Evolutionary conservation across 192 early-diverging fungal genomes (phyloP).

Genomic region (Coemansia sp.): DNA sequence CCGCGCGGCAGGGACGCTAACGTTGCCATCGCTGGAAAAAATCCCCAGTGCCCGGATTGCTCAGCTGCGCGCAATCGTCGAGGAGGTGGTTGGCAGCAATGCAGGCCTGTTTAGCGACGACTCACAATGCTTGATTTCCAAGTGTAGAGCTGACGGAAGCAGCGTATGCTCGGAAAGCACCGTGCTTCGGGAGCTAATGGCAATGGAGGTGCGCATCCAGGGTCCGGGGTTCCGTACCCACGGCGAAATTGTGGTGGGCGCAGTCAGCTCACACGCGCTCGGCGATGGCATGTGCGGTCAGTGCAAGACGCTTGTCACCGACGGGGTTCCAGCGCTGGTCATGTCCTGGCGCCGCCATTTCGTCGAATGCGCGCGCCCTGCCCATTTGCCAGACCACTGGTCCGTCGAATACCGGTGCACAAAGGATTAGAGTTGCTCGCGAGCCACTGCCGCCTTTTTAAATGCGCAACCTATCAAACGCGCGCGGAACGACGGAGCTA

Average conservation of each 20-base stretch:
- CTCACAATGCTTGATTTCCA: not conserved
- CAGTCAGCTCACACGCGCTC: not conserved
- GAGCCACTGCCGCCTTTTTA: too few relatives aligned
- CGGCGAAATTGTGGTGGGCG: slow-evolving; percentile 34
- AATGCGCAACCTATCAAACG: too few relatives aligned
- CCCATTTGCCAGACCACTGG: slow-evolving; percentile 45
- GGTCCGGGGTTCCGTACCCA: slow-evolving; percentile 40
- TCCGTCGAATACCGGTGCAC: slow-evolving; percentile 13
- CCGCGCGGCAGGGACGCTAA: slow-evolving; percentile 32
- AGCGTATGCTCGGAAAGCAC: not conserved
- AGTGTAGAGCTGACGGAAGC: not conserved
- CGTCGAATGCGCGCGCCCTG: slow-evolving; percentile 25
- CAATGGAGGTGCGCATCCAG: slow-evolving; percentile 16
- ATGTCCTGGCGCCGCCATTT: slow-evolving; percentile 40
- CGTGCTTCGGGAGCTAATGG: slow-evolving; percentile 21
- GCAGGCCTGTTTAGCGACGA: slow-evolving; percentile 9
- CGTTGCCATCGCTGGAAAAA: not conserved
- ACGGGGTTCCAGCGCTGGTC: slow-evolving; percentile 24
- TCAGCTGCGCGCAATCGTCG: slow-evolving; percentile 1
- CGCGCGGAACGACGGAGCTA: too few relatives aligned
- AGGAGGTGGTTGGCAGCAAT: not conserved
- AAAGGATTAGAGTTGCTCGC: not conserved
- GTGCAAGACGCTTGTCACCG: slow-evolving; percentile 11
- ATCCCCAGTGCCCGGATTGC: slow-evolving; percentile 14
- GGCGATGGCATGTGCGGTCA: slow-evolving; percentile 10